A percentile compares a stretch with the other conserved stretches of the same genome.
Conservation (phyloP, 139 green algal genomes). For the Coelastrella sp. region DNA sequence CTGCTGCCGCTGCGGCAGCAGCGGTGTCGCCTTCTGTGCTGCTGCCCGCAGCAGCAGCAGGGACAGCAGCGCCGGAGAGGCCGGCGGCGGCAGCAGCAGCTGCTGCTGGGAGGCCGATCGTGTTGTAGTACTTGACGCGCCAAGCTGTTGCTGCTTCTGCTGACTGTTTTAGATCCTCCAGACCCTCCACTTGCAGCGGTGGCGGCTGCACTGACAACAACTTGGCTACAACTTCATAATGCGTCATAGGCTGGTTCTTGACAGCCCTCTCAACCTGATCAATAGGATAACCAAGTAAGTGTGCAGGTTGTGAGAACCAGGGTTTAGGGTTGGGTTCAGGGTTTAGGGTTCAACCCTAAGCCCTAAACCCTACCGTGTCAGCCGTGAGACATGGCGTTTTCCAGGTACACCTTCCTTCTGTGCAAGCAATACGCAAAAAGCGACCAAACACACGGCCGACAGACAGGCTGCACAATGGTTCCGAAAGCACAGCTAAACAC, state of each 20-base stretch:
- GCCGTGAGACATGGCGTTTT: too few relatives aligned
- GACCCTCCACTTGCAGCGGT: background rate
- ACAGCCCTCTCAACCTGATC: conserved; percentile 17
- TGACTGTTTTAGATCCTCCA: conserved; percentile 14
- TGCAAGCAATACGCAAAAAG: too few relatives aligned
- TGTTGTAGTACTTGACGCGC: conserved; percentile 21
- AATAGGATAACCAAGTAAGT: background rate
- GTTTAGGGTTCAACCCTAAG: too few relatives aligned
- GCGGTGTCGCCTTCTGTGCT: background rate
- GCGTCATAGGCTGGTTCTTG: background rate
- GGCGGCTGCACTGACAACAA: conserved; percentile 26
- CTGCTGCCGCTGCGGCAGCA: conserved; percentile 10
- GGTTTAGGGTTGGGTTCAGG: too few relatives aligned
- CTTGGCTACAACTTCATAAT: conserved; percentile 5
- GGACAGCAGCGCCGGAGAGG: background rate
- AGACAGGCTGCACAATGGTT: too few relatives aligned
- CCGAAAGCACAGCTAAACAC: too few relatives aligned
- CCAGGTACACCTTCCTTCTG: too few relatives aligned
- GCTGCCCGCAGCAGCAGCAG: background rate
- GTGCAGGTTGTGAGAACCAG: background rate
- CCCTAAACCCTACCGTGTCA: too few relatives aligned
- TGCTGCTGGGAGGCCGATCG: conserved; percentile 18
- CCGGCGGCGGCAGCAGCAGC: conserved; percentile 26
- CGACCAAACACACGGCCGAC: too few relatives aligned
- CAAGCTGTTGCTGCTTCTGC: conserved; percentile 40